These are phyloP conservation scores for Xylaria sp. DNA, from an alignment of 2,329 filamentous ascomycete genomes.

Conservation along the genomic window DNA sequence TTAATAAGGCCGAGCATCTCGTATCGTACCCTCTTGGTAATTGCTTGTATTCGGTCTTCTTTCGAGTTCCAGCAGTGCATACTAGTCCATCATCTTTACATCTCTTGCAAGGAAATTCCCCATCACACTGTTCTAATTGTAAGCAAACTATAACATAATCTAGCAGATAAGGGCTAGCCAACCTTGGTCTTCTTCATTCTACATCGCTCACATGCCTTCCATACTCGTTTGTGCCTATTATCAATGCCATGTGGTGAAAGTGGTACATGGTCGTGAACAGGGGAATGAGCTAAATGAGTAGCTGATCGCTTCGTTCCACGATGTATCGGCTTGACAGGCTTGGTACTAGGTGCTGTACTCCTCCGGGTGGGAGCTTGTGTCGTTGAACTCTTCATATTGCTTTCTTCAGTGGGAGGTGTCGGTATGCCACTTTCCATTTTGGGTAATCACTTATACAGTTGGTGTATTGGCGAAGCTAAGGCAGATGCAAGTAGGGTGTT, in stretches of 20 bases:
- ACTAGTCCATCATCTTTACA: conserved; percentile 74
- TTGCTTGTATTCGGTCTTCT: conserved; percentile 77
- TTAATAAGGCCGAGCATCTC: background rate
- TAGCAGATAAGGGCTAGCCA: conserved; percentile 35
- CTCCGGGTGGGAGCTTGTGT: conserved; percentile 41
- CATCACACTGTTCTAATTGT: conserved; percentile 64
- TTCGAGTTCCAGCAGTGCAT: conserved; percentile 71
- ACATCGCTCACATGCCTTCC: conserved; percentile 75
- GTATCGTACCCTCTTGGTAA: conserved; percentile 67
- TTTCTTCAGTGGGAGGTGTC: conserved; percentile 61
- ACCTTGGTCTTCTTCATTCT: conserved; percentile 78
- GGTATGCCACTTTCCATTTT: conserved; percentile 65
- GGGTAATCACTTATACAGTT: conserved; percentile 42
- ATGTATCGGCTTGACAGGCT: conserved; percentile 62
- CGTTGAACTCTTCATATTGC: conserved; percentile 43
- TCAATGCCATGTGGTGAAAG: conserved; percentile 58
- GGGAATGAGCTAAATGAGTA: conserved; percentile 53
- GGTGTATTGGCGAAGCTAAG: conserved; percentile 20
- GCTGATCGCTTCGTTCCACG: conserved; percentile 64
- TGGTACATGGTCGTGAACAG: conserved; percentile 54
- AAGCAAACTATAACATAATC: conserved; percentile 17
- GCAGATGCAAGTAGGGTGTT: conserved; percentile 13
- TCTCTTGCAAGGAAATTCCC: conserved; percentile 73
- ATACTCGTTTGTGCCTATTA: conserved; percentile 71
- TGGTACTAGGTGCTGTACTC: conserved; percentile 54